These are phyloP conservation scores for Cytospora chrysosperma DNA, from an alignment of 2,329 filamentous ascomycete species.

Conservation along the genomic window DNA sequence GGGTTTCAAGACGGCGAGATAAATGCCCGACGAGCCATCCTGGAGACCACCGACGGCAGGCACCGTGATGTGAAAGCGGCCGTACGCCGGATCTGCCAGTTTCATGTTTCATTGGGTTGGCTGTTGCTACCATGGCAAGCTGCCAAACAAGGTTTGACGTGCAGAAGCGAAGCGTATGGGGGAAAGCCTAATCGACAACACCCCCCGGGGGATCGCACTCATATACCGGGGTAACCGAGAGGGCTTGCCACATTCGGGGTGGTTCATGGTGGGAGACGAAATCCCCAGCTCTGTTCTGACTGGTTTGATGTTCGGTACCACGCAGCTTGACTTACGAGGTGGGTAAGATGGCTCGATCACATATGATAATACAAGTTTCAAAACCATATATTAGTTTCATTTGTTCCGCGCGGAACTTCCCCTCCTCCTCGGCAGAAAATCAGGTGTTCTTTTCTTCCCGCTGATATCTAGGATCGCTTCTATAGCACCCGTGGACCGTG, in stretches of 20 bases:
- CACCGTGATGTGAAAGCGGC: too few relatives aligned
- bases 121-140: background rate
- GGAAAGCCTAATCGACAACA: background rate
- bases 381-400: too few relatives aligned
- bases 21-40: background rate
- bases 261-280: background rate
- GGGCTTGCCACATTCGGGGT: background rate
- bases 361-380: too few relatives aligned
- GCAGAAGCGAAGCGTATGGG: background rate
- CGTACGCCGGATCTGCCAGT: background rate
- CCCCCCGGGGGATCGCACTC: background rate
- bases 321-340: too few relatives aligned
- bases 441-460: too few relatives aligned
- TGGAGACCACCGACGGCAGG: background rate
- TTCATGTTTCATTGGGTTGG: background rate
- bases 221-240: background rate
- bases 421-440: background rate
- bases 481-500: too few relatives aligned
- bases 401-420: background rate
- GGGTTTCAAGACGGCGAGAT: too few relatives aligned
- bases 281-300: background rate
- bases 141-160: background rate
- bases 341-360: too few relatives aligned
- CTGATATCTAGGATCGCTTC: too few relatives aligned
- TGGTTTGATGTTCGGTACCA: background rate